phyloP scores from a whole-genome alignment of 306 rosid species.

The Trifolium subterraneum region DNA sequence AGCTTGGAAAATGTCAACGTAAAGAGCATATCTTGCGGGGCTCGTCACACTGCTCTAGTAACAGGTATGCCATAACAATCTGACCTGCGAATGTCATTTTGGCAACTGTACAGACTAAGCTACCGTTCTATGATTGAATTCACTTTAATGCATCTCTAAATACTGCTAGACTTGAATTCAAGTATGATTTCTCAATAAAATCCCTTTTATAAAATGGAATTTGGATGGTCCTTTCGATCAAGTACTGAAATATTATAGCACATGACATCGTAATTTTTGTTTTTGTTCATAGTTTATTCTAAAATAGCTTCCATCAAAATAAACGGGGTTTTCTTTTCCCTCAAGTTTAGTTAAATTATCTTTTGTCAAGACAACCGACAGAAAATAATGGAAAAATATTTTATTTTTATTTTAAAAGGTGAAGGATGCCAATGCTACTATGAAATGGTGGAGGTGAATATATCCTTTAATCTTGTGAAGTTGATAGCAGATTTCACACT shows the following conservation, averaged over 20 bases:
- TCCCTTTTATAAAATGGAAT: slow-evolving; percentile 7
- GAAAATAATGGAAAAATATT: neutral
- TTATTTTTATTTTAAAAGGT: neutral
- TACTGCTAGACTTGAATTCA: slow-evolving; percentile 20
- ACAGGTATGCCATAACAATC: slow-evolving; percentile 59
- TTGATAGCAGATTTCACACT: neutral
- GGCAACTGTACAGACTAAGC: neutral
- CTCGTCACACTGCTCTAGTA: slow-evolving; percentile 85
- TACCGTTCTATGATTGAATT: slow-evolving; percentile 1
- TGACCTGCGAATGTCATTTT: neutral
- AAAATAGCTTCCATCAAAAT: neutral
- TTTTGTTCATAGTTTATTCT: neutral
- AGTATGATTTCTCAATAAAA: slow-evolving; percentile 6
- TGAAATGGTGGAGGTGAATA: slow-evolving; percentile 19
- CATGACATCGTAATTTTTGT: slow-evolving; percentile 16
- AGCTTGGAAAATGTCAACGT: slow-evolving; percentile 76
- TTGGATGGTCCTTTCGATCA: neutral
- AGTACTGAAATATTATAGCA: neutral
- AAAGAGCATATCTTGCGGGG: slow-evolving; percentile 83
- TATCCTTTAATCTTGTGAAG: neutral
- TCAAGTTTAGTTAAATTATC: slow-evolving; percentile 26
- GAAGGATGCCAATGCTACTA: slow-evolving; percentile 3
- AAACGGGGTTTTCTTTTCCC: neutral
- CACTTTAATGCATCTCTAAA: neutral
- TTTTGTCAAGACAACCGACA: slow-evolving; percentile 4